Conservation (phyloP, 2,329 filamentous ascomycete species). For the Coleophoma cylindrospora region DNA sequence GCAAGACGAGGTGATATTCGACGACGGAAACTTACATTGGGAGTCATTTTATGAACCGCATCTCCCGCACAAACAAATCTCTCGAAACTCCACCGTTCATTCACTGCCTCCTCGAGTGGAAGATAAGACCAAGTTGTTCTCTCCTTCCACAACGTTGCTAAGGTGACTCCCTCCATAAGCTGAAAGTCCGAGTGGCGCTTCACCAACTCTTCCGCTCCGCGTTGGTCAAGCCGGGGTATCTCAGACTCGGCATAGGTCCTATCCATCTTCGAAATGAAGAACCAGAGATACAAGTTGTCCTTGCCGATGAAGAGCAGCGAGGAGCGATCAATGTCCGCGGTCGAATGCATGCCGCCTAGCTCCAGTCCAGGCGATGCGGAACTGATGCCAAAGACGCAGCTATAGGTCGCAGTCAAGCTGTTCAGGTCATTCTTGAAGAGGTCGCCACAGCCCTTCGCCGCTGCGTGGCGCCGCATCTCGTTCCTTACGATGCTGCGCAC, state of each 20-base stretch:
- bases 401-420: constrained; percentile 4
- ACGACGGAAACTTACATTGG: constrained; percentile 10
- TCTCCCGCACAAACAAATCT: constrained; percentile 7
- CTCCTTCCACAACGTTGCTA: constrained; percentile 1
- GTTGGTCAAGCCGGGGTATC: not conserved
- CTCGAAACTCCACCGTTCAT: constrained; percentile 3
- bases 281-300: not conserved
- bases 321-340: constrained; percentile 1
- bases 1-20: no score
- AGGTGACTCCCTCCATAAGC: not conserved
- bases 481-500: constrained; percentile 8
- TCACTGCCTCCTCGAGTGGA: constrained; percentile 6
- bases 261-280: constrained; percentile 4
- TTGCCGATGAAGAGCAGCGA: constrained; percentile 1
- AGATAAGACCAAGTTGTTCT: not conserved
- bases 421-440: constrained; percentile 4
- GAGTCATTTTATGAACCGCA: constrained; percentile 11
- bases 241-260: constrained; percentile 1
- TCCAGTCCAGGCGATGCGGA: not conserved
- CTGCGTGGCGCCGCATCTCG: constrained; percentile 5
- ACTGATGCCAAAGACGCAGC: constrained; percentile 2
- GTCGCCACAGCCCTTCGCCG: not conserved
- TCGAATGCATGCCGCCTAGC: not conserved
- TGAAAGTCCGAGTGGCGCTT: constrained; percentile 1
- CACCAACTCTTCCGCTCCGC: not conserved